phyloP scores from a whole-genome alignment of 371 early-diverging fungal species.

The Syncephalastrum sp. region DNA sequence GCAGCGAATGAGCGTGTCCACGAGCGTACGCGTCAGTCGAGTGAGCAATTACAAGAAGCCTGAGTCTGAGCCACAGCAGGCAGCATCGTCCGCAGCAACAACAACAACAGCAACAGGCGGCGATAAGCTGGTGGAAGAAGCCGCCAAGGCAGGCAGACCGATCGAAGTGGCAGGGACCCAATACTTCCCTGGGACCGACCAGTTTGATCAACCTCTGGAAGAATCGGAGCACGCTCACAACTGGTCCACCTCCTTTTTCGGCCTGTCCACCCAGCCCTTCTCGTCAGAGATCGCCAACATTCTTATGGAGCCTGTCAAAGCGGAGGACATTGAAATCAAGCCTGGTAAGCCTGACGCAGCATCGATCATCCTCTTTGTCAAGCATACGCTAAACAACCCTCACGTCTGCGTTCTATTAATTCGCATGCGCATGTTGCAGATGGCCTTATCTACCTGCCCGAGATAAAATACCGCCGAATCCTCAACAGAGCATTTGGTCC shows the following conservation, averaged over 20 bases:
- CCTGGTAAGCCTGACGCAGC: constrained; percentile 60
- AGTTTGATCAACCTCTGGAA: constrained; percentile 21
- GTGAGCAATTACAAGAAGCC: too few species aligned
- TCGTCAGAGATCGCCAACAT: constrained; percentile 67
- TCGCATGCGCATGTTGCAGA: constrained; percentile 45
- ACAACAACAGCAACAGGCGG: background rate
- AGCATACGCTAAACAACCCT: background rate
- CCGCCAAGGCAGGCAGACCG: constrained; percentile 2
- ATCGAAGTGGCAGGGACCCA: constrained; percentile 3
- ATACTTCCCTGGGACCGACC: constrained; percentile 19
- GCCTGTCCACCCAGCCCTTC: constrained; percentile 75
- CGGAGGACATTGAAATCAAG: constrained; percentile 88
- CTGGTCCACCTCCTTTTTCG: constrained; percentile 77
- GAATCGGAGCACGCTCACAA: constrained; percentile 29
- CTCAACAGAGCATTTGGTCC: constrained; percentile 95
- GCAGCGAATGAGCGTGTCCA: too few species aligned
- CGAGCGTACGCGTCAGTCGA: too few species aligned
- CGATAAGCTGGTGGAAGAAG: background rate
- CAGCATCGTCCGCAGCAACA: background rate
- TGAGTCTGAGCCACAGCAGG: too few species aligned
- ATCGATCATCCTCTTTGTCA: background rate
- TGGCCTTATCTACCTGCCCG: constrained; percentile 91
- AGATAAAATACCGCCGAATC: constrained; percentile 95
- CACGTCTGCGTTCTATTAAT: too few species aligned
- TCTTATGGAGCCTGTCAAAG: constrained; percentile 69